Evolutionary conservation across 2,329 filamentous ascomycete genomes (phyloP).

Genomic region (Mariannaea sp.): DNA sequence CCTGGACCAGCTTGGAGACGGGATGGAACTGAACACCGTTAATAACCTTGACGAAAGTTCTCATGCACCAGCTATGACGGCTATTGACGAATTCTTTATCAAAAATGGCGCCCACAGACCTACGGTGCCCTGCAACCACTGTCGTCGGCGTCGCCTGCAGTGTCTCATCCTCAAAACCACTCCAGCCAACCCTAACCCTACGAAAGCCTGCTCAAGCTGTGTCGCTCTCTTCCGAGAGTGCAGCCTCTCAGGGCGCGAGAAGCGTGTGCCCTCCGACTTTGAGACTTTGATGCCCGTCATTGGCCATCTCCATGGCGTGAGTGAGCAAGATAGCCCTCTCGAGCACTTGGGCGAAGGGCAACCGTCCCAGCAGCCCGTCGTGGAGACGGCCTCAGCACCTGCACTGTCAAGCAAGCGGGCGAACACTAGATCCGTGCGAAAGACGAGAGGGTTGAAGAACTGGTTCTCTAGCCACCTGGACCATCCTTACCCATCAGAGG

Average conservation of each 20-base stretch:
- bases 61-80: slow-evolving; percentile 23
- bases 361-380: neutral
- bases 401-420: slow-evolving; percentile 38
- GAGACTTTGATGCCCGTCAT: slow-evolving; percentile 54
- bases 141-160: slow-evolving; percentile 50
- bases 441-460: slow-evolving; percentile 50
- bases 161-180: slow-evolving; percentile 55
- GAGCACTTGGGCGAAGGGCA: slow-evolving; percentile 17
- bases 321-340: slow-evolving; percentile 42
- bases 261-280: slow-evolving; percentile 51
- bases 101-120: slow-evolving; percentile 50
- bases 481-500: slow-evolving; percentile 54
- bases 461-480: slow-evolving; percentile 54
- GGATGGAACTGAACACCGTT: slow-evolving; percentile 18
- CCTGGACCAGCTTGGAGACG: slow-evolving; percentile 21
- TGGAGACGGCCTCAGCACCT: slow-evolving; percentile 13
- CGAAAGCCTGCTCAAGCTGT: slow-evolving; percentile 54
- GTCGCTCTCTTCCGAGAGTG: slow-evolving; percentile 56
- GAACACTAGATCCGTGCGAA: slow-evolving; percentile 50
- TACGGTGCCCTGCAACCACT: slow-evolving; percentile 50
- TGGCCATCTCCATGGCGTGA: slow-evolving; percentile 54
- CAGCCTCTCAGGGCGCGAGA: slow-evolving; percentile 51
- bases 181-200: slow-evolving; percentile 53
- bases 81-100: slow-evolving; percentile 46
- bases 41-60: slow-evolving; percentile 1